Evolutionary conservation across 345 rosid species (phyloP).

Genomic region (Zanthoxylum bungeanum): DNA sequence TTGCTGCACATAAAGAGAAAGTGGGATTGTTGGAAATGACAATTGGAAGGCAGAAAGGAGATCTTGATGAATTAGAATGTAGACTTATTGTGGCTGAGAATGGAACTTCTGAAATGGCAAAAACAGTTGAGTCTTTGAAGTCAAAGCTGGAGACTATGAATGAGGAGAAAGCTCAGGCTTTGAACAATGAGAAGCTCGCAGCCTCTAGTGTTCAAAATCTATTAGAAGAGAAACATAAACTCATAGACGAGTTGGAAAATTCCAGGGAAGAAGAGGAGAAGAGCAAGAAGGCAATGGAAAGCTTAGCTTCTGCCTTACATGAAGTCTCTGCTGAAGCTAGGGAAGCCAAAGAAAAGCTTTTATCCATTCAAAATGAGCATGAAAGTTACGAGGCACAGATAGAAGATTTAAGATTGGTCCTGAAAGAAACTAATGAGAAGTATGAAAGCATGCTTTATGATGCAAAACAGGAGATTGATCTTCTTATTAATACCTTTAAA

Average conservation of each 20-base stretch:
- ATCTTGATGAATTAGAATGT: slow-evolving; percentile 62
- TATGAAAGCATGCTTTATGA: slow-evolving; percentile 75
- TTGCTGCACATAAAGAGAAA: slow-evolving; percentile 60
- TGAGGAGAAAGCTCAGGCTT: slow-evolving; percentile 74
- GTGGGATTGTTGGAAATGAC: slow-evolving; percentile 73
- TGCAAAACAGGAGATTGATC: slow-evolving; percentile 66
- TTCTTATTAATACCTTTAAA: slow-evolving; percentile 42
- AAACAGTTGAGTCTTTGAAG: slow-evolving; percentile 49
- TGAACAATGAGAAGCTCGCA: slow-evolving; percentile 75
- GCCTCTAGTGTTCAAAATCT: slow-evolving; percentile 64
- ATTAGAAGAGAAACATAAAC: slow-evolving; percentile 71
- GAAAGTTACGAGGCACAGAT: slow-evolving; percentile 70
- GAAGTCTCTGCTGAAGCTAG: slow-evolving; percentile 93
- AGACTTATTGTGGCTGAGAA: slow-evolving; percentile 38
- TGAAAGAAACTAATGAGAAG: slow-evolving; percentile 76
- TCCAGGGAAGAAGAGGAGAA: slow-evolving; percentile 85
- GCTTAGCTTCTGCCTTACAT: slow-evolving; percentile 88
- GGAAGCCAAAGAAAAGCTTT: slow-evolving; percentile 78
- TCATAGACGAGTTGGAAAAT: slow-evolving; percentile 61
- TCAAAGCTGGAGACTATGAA: slow-evolving; percentile 48
- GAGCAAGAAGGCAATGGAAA: slow-evolving; percentile 98
- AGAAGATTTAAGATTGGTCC: slow-evolving; percentile 70
- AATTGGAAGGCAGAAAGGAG: slow-evolving; percentile 55
- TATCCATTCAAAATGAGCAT: slow-evolving; percentile 61
- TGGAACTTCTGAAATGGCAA: slow-evolving; percentile 44